Conservation (phyloP, 2,329 filamentous ascomycete species). For the Blastomyces parvus region DNA sequence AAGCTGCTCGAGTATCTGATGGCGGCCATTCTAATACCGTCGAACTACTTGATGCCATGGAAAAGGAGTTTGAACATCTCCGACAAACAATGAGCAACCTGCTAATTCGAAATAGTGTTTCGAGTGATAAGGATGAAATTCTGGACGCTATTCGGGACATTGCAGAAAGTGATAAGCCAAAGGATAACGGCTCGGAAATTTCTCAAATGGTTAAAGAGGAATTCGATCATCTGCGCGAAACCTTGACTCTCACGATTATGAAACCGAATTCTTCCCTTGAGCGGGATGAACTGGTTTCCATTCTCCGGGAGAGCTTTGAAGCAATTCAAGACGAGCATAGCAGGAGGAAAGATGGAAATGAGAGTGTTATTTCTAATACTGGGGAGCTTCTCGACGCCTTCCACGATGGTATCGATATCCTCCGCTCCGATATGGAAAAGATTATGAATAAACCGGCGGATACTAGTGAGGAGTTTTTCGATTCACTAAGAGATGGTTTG, state of each 20-base stretch:
- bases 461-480: slow-evolving; percentile 79
- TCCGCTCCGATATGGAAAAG: slow-evolving; percentile 65
- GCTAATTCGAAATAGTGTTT: slow-evolving; percentile 50
- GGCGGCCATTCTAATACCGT: slow-evolving; percentile 48
- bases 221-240: slow-evolving; percentile 52
- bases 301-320: slow-evolving; percentile 36
- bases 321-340: slow-evolving; percentile 43
- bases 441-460: slow-evolving; percentile 71
- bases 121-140: slow-evolving; percentile 51
- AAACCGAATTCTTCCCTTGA: slow-evolving; percentile 39
- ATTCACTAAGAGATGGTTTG: slow-evolving; percentile 75
- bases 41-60: slow-evolving; percentile 62
- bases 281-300: slow-evolving; percentile 57
- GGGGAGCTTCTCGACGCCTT: slow-evolving; percentile 53
- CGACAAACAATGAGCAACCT: slow-evolving; percentile 66
- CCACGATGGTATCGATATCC: slow-evolving; percentile 60
- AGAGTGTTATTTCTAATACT: slow-evolving; percentile 45
- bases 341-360: slow-evolving; percentile 44
- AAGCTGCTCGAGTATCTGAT: slow-evolving; percentile 28
- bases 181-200: slow-evolving; percentile 36
- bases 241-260: slow-evolving; percentile 45
- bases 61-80: slow-evolving; percentile 71
- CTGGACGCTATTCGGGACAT: slow-evolving; percentile 50
- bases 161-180: slow-evolving; percentile 30
- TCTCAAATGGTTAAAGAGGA: slow-evolving; percentile 48